phyloP scores from a whole-genome alignment of 2,329 filamentous ascomycete species.

The Colletotrichum sublineola region DNA sequence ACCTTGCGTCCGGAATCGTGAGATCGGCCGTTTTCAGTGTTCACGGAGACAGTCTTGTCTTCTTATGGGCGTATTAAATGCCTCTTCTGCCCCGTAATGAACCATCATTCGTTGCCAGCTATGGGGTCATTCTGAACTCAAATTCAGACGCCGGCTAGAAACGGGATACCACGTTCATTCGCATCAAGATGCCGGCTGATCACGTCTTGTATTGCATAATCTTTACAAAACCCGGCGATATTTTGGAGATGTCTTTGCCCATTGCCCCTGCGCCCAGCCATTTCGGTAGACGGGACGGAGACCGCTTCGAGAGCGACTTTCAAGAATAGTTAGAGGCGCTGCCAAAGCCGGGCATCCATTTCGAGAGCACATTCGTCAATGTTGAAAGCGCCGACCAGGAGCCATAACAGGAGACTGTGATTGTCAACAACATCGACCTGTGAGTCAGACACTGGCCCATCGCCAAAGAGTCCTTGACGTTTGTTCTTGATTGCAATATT shows the following conservation, averaged over 20 bases:
- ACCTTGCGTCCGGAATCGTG: not conserved
- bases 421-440: no score
- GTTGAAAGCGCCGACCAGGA: no score
- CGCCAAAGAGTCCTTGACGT: not conserved
- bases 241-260: no score
- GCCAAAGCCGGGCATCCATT: no score
- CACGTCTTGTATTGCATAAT: conserved; percentile 1
- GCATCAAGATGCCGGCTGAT: no score
- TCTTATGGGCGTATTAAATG: not conserved
- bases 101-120: not conserved
- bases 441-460: not conserved
- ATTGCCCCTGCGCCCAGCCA: no score
- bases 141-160: not conserved
- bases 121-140: not conserved
- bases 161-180: not conserved
- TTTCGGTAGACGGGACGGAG: no score
- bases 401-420: no score
- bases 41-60: conserved; percentile 7
- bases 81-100: conserved; percentile 14
- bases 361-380: no score
- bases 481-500: not conserved
- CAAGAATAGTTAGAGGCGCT: no score
- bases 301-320: no score
- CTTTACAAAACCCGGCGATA: not conserved
- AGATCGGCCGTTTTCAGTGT: conserved; percentile 15